Base-by-base conservation (phyloP, 768 basidiomycete species). In the Phlebiopsis gigantea region DNA sequence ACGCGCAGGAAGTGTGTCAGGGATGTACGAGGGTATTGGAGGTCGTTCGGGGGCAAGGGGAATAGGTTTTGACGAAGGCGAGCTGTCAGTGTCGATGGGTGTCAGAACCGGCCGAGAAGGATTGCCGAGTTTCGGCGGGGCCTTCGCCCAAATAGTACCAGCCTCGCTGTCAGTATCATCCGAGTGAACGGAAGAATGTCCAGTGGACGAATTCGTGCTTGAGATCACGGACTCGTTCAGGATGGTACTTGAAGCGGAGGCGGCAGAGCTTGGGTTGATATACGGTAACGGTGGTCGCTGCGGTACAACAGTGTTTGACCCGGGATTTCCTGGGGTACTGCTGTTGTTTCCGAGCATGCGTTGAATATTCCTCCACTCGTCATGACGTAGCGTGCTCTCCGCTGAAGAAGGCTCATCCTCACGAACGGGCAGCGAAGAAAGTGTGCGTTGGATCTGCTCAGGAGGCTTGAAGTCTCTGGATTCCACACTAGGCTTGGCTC, bases 91-190 rank as follows among this genome's bases (percentile, higher is more conserved):
- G 53, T 62, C 63, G 39, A 68, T 64, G 3, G 64, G 66, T 2
- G 65, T n/a, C 19, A 68, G 59, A 2, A 64, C 59, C 0, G 66
- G 66, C 1, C 63, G 63, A 2, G 47, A 45, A 34, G 22, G 43
- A 14, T 41, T 50, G 21, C 53, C 42, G 1, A 60, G 42, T 48
- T 61, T 62, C 43, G 51, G 55, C 10, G 77, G 77, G 24, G 71
- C 69, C 53, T 66, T 75, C 48, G 72, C 71, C 79, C 79, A 80
- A 34, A 78, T 69, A 14, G 76, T 79, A n/a, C 76, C 75, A 44
- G 39, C 21, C 45, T 78, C 74, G 25, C 75, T 76, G 50, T 82
- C 82, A 8, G 78, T 80, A 19, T 80, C 82, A 44, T 79, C 78
- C 5, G 55, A 4, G 61, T 34, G 30, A 41, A 53, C 30, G 17